Evolutionary conservation across 2,329 filamentous ascomycete species (phyloP).

Genomic region (Rhexocercosporidium sp.): DNA sequence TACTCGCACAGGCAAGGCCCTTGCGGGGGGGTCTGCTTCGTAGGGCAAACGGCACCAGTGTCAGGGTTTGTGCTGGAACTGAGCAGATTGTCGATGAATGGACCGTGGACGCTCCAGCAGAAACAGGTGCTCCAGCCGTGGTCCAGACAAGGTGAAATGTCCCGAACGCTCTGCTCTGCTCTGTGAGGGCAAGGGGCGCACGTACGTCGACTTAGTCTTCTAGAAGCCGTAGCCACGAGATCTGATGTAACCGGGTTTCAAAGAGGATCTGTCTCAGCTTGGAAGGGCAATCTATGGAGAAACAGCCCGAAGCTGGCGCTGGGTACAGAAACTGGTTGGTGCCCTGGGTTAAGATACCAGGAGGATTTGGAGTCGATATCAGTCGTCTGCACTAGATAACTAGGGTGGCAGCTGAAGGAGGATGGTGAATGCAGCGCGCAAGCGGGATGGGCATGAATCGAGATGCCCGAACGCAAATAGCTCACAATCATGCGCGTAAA

Average conservation of each 20-base stretch:
- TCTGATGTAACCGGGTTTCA: conserved; percentile 17
- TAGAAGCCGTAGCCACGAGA: conserved; percentile 24
- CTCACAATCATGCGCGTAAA: conserved; percentile 25
- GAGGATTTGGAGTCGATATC: conserved; percentile 11
- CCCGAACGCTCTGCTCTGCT: background rate
- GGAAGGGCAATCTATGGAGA: conserved; percentile 22
- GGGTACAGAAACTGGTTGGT: conserved; percentile 25
- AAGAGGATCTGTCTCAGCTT: conserved; percentile 17
- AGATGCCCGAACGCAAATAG: conserved; percentile 21
- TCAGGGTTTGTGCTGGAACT: conserved; percentile 20
- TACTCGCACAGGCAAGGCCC: conserved; percentile 36
- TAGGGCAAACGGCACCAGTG: conserved; percentile 34
- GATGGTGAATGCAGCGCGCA: conserved; percentile 5
- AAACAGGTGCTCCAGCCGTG: background rate
- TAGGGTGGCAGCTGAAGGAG: background rate
- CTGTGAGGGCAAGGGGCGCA: conserved; percentile 14
- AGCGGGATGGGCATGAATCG: conserved; percentile 30
- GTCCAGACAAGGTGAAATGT: background rate
- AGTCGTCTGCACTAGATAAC: background rate
- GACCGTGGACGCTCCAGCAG: background rate
- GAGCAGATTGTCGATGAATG: background rate
- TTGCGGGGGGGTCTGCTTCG: conserved; percentile 34
- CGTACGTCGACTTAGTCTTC: conserved; percentile 25
- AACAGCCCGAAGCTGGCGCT: conserved; percentile 23
- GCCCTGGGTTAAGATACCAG: conserved; percentile 22